Conservation (phyloP, 2,329 filamentous ascomycete genomes). For the Cryphonectria nitschkei region DNA sequence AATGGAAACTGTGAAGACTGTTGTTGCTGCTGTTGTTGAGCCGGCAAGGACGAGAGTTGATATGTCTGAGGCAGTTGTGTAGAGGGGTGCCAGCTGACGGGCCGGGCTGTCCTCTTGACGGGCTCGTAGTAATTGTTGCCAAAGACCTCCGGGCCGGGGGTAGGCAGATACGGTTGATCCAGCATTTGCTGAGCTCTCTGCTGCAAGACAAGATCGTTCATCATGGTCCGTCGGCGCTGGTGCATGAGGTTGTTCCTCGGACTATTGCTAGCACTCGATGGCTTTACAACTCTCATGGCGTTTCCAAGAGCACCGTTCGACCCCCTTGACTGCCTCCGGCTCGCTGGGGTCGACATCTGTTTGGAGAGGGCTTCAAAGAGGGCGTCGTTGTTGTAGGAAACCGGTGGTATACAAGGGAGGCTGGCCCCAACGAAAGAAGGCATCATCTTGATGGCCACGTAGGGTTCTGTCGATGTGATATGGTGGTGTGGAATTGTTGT, state of each 20-base stretch:
- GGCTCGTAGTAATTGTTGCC: slow-evolving; percentile 39
- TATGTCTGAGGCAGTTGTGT: slow-evolving; percentile 51
- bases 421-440: slow-evolving; percentile 40
- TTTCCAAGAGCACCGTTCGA: slow-evolving; percentile 55
- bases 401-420: slow-evolving; percentile 37
- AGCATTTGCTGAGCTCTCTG: slow-evolving; percentile 52
- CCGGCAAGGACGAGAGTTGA: slow-evolving; percentile 33
- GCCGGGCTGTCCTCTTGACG: slow-evolving; percentile 53
- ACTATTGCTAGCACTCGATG: slow-evolving; percentile 70
- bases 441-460: slow-evolving; percentile 33
- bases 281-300: slow-evolving; percentile 66
- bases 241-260: slow-evolving; percentile 58
- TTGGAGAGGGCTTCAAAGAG: slow-evolving; percentile 56
- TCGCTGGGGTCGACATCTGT: slow-evolving; percentile 54
- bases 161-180: slow-evolving; percentile 47
- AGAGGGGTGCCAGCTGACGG: slow-evolving; percentile 77
- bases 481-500: slow-evolving; percentile 6
- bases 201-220: slow-evolving; percentile 53
- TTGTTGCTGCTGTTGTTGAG: slow-evolving; percentile 22
- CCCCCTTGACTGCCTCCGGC: slow-evolving; percentile 52
- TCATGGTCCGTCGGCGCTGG: slow-evolving; percentile 59
- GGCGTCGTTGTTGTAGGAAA: slow-evolving; percentile 45
- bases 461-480: slow-evolving; percentile 3
- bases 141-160: slow-evolving; percentile 39
- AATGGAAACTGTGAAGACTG: slow-evolving; percentile 45